Conservation (phyloP, 306 rosid genomes). For the Albizia julibrissin region DNA sequence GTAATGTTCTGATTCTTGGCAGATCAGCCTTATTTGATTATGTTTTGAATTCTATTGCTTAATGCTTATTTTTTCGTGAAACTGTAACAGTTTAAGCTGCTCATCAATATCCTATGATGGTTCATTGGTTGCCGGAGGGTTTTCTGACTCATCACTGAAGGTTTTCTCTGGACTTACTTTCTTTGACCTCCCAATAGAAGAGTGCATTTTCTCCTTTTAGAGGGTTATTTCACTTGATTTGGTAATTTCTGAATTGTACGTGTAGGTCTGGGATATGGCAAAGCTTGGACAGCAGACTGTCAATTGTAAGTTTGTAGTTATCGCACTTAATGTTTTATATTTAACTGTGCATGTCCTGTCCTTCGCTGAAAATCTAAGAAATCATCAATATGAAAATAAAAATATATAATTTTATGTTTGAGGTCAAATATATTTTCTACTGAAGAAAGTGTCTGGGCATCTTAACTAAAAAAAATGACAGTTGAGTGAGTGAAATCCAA, state of each 20-base stretch:
- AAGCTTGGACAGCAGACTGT: constrained; percentile 80
- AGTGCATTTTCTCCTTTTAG: background rate
- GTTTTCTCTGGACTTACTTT: constrained; percentile 32
- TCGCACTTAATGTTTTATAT: constrained; percentile 24
- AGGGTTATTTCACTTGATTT: constrained; percentile 27
- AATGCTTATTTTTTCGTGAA: constrained; percentile 31
- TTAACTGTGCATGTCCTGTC: background rate
- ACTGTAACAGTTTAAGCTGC: constrained; percentile 76
- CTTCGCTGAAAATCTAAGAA: constrained; percentile 12
- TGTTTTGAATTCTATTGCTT: constrained; percentile 28
- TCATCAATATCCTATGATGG: constrained; percentile 92
- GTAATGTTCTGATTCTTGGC: constrained; percentile 46
- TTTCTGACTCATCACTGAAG: constrained; percentile 93
- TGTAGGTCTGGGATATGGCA: constrained; percentile 97
- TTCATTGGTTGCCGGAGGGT: constrained; percentile 95
- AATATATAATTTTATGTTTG: background rate
- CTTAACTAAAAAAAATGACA: background rate
- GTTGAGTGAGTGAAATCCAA: constrained; percentile 17
- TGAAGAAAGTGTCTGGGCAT: background rate
- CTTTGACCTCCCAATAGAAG: background rate
- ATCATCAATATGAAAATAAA: background rate
- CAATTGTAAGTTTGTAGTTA: constrained; percentile 59
- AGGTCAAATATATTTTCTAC: background rate
- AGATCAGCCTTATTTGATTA: constrained; percentile 26
- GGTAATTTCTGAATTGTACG: constrained; percentile 34